Conservation (phyloP, 108 stramenopile genomes). For the Aurantiochytrium sp. region DNA sequence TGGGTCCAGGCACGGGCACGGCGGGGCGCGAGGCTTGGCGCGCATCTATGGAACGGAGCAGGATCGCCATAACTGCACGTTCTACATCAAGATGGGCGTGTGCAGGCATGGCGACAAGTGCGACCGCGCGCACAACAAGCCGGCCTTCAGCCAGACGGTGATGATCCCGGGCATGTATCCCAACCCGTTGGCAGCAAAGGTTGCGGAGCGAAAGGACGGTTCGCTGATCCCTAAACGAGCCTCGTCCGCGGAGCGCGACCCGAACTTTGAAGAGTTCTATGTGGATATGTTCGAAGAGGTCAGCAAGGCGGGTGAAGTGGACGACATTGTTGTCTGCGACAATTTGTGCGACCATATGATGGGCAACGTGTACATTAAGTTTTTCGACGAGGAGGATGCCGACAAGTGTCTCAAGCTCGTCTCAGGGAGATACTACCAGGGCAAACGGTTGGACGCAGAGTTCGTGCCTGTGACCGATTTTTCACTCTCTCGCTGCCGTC, state of each 20-base stretch:
- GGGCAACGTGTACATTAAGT: slow-evolving; percentile 84
- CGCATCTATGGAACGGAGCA: slow-evolving; percentile 98
- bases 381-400: slow-evolving; percentile 87
- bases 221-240: slow-evolving; percentile 31
- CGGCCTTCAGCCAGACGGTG: slow-evolving; percentile 84
- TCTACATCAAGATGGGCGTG: slow-evolving; percentile 97
- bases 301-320: slow-evolving; percentile 82
- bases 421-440: slow-evolving; percentile 85
- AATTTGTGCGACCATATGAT: slow-evolving; percentile 98
- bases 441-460: slow-evolving; percentile 73
- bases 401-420: slow-evolving; percentile 75
- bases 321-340: slow-evolving; percentile 87
- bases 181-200: slow-evolving; percentile 33
- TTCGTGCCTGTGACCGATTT: slow-evolving; percentile 93
- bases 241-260: slow-evolving; percentile 16
- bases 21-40: slow-evolving; percentile 82
- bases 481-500: slow-evolving; percentile 83
- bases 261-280: slow-evolving; percentile 28
- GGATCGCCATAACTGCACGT: slow-evolving; percentile 94
- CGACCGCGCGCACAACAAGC: slow-evolving; percentile 84
- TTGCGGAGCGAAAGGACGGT: slow-evolving; percentile 67
- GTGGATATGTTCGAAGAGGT: slow-evolving; percentile 72
- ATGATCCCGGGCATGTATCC: slow-evolving; percentile 92
- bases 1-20: background rate
- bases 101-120: slow-evolving; percentile 91